Evolutionary conservation across 441 rosid genomes (phyloP).

Genomic region (Omphalea diandra): DNA sequence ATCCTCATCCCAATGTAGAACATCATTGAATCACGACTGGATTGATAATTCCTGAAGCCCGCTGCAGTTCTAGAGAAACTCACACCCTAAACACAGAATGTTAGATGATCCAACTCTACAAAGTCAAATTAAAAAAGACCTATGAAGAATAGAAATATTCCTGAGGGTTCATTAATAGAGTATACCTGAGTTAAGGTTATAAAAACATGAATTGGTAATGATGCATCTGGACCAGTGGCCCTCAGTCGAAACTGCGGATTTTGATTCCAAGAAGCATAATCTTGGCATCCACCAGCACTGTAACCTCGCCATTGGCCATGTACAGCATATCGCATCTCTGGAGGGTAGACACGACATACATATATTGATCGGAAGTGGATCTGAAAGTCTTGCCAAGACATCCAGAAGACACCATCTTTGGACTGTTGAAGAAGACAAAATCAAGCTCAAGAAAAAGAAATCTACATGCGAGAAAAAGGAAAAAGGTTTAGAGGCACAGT

Average conservation of each 20-base stretch:
- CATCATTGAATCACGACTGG: slow-evolving; percentile 96
- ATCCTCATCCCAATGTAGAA: slow-evolving; percentile 99
- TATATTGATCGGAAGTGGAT: slow-evolving; percentile 98
- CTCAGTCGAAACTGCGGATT: slow-evolving; percentile 97
- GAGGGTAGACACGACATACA: slow-evolving; percentile 97
- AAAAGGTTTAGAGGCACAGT: slow-evolving; percentile 4
- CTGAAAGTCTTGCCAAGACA: slow-evolving; percentile 99
- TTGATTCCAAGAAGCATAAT: slow-evolving; percentile 98
- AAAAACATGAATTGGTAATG: slow-evolving; percentile 89
- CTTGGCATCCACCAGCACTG: slow-evolving; percentile 99
- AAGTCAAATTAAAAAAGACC: background rate
- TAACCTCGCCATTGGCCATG: slow-evolving; percentile 98
- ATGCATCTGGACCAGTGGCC: slow-evolving; percentile 90
- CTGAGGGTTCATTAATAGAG: slow-evolving; percentile 2
- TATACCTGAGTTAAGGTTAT: slow-evolving; percentile 97
- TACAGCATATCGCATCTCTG: slow-evolving; percentile 97
- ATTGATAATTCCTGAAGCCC: slow-evolving; percentile 96
- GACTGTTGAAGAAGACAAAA: slow-evolving; percentile 58
- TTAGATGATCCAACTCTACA: background rate
- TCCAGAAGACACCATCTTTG: slow-evolving; percentile 99
- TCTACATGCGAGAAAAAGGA: slow-evolving; percentile 9
- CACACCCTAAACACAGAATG: slow-evolving; percentile 69
- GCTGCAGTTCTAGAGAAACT: slow-evolving; percentile 96
- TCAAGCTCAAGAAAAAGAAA: slow-evolving; percentile 16
- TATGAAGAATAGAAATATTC: background rate